Evolutionary conservation across 2,329 filamentous ascomycete genomes (phyloP).

Genomic region (Penicillium oxalicum): DNA sequence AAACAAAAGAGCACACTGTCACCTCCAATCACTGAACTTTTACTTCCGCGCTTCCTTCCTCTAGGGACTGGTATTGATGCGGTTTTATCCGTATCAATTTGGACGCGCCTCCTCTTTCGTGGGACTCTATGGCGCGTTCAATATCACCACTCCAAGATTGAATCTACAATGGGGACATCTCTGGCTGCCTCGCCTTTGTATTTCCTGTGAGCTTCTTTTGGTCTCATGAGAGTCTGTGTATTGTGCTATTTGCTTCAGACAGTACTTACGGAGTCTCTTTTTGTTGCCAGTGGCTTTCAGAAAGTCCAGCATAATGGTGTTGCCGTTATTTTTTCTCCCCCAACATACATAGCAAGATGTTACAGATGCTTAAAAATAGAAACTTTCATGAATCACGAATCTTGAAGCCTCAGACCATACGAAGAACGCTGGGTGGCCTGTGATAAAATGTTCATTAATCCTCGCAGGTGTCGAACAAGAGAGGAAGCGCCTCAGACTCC

Average conservation of each 20-base stretch:
- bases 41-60: not conserved
- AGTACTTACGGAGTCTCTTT: slow-evolving; percentile 13
- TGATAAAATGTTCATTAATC: slow-evolving; percentile 1
- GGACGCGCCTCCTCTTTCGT: slow-evolving; percentile 5
- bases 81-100: slow-evolving; percentile 4
- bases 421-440: not conserved
- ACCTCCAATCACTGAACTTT: too few species aligned
- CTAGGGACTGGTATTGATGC: slow-evolving; percentile 6
- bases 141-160: slow-evolving; percentile 11
- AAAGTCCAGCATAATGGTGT: slow-evolving; percentile 9
- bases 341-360: slow-evolving; percentile 4
- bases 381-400: not conserved
- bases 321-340: slow-evolving; percentile 15
- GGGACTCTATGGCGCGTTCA: slow-evolving; percentile 5
- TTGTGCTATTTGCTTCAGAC: slow-evolving; percentile 7
- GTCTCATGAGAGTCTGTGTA: slow-evolving; percentile 6
- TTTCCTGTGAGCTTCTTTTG: not conserved
- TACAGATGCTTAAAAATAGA: too few species aligned
- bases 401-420: not conserved
- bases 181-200: slow-evolving; percentile 14
- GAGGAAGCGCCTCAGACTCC: not conserved
- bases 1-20: too few species aligned
- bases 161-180: slow-evolving; percentile 10
- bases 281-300: not conserved
- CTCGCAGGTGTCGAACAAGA: not conserved